Evolutionary conservation across 208 protist species (phyloP), one percentile per base, ranked within the genome.

Genomic region (Leishmania mexicana): DNA sequence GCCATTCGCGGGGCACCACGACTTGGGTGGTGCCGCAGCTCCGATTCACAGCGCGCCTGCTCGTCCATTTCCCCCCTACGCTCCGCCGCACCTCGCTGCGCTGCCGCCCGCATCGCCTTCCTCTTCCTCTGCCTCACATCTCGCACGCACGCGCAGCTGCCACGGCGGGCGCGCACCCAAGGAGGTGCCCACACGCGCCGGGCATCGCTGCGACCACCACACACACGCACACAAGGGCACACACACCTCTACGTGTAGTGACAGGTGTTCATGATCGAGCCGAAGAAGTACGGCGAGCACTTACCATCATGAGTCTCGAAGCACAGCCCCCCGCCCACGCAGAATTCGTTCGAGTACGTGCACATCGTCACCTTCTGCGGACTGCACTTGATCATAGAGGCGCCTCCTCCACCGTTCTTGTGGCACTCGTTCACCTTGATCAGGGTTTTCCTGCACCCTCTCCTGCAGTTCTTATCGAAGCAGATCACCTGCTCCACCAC

Each of bases 341-440:
- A 94, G 70, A 76, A 65, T 0, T 10, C 40, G 10, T n/a, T 79
- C 28, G 54, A 42, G 78, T 87, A 94, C 57, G 58, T 53, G 31
- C 84, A 83, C 79, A 81, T 58, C 28, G 87, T 75, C n/a, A 88
- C 73, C 75, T 85, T 74, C 28, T 80, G 77, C 0, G 84, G 28
- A 49, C 85, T 87, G 45, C 91, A 94, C 72, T 88, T 76, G 58
- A 94, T 2, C 5, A n/a, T 47, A 15, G 57, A 79, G 57, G 40
- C 86, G 31, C 79, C 85, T 21, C 78, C 82, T 0, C 54, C 40
- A 3, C 45, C 21, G 38, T 1, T 51, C 40, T 13, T 47, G 64
- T 78, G 38, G 74, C 84, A 88, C 53, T 6, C 10, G 42, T 83
- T 80, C 19, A 76, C 77, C 0, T 78, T 38, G 24, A 79, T n/a